Evolutionary conservation across 2,329 filamentous ascomycete genomes (phyloP), one percentile per base, ranked within the genome.

Genomic region (Endoconidiophora laricicola): DNA sequence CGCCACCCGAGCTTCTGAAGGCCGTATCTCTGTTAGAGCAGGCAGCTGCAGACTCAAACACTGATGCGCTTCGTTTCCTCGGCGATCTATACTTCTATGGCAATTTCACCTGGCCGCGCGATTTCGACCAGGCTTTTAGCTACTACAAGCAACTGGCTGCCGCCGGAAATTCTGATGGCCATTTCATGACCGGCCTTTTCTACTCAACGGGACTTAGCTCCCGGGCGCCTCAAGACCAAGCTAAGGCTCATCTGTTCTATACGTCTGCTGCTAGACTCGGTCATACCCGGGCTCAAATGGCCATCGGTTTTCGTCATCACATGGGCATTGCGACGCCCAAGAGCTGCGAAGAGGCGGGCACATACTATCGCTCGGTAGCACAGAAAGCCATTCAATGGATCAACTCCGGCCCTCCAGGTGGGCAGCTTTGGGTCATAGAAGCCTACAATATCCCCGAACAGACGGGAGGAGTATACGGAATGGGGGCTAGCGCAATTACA

Each of bases 71-170:
- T 43, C 94, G 83, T 60, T 70, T 94, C 14, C 73, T 98, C 22
- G 91, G 86, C 16, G 86, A 98, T 62, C 81, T 98, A 73, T 94
- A 93, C 68, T 96, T 96, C 65, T 87, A 91, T 59, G 91, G 91
- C 61, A 95, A 96, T 65, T 94, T 82, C 65, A 83, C 85, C 20
- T 76, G 95, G 59, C 88, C 90, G 1, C 75, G 81, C 56, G 79
- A 95, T 61, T 86, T 94, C 57, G 70, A 75, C 29, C 72, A 76
- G 44, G 86, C 91, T 0, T 94, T 94, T 61, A 71, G 75, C 56
- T 76, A 86, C 67, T 98, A 96, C 64, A 71, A 83, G 55, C 72
- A 80, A 54, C 73, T 98, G 49, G 86, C 90, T 2, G 72, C 73
- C 16, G 63, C 81, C 53, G 91, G 90, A 42, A 96, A 98, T 64